Conservation (phyloP, 495 filamentous ascomycete genomes). For the Clavariopsis aquatica region DNA sequence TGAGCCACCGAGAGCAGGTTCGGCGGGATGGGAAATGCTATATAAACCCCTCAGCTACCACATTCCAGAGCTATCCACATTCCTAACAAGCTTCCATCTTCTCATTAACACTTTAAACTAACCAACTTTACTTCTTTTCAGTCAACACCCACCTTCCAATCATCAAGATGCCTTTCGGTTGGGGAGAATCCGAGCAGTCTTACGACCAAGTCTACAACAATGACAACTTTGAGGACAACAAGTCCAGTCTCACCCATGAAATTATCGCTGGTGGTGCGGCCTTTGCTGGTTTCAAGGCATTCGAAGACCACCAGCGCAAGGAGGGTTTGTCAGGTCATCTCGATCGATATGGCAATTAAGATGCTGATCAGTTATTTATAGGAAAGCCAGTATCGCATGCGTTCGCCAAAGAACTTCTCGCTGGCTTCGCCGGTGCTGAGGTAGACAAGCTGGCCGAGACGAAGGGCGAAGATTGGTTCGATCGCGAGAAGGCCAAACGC, state of each 20-base stretch:
- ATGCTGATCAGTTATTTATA: constrained; percentile 36
- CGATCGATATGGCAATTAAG: not conserved
- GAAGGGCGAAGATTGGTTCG: constrained; percentile 70
- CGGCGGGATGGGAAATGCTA: not conserved
- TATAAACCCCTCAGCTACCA: not conserved
- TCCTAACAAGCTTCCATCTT: not conserved
- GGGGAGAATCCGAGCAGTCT: constrained; percentile 48
- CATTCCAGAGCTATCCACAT: not conserved
- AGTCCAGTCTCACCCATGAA: constrained; percentile 71
- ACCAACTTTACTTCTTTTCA: not conserved
- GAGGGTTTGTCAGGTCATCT: constrained; percentile 55
- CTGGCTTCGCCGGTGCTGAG: constrained; percentile 69
- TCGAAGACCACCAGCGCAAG: constrained; percentile 72
- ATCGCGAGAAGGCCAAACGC: constrained; percentile 65
- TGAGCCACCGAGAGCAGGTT: no score
- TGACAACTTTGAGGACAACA: constrained; percentile 45
- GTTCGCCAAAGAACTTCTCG: constrained; percentile 76
- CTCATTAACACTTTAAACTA: not conserved
- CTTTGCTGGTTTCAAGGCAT: constrained; percentile 78
- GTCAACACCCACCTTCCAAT: not conserved
- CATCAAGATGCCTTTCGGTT: constrained; percentile 45
- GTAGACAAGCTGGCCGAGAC: constrained; percentile 79
- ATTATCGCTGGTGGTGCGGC: constrained; percentile 72
- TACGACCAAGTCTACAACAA: constrained; percentile 64
- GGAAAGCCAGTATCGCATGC: constrained; percentile 70